Conservation (phyloP, 768 basidiomycete species). For the Leccinellum rugosiceps region DNA sequence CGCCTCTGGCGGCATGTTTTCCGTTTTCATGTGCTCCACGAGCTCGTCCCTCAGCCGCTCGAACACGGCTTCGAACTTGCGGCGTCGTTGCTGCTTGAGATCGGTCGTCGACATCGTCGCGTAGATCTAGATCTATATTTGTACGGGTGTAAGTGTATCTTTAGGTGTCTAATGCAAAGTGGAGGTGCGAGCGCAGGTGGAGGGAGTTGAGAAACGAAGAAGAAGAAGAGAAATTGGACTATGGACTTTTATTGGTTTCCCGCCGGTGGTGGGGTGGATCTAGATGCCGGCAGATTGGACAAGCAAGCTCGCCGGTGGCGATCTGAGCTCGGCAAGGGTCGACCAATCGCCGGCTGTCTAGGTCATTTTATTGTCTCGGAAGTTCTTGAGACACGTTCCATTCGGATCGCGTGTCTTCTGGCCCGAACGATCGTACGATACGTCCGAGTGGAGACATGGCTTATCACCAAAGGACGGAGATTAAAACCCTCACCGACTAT, state of each 20-base stretch:
- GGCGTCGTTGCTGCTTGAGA: slow-evolving; percentile 45
- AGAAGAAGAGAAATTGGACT: not conserved
- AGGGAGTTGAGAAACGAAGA: not conserved
- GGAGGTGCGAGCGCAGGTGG: not conserved
- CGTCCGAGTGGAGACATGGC: not conserved
- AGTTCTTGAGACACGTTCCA: not conserved
- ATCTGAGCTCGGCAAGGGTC: not conserved
- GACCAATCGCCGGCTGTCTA: not conserved
- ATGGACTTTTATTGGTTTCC: not conserved
- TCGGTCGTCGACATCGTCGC: slow-evolving; percentile 23
- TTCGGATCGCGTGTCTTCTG: not conserved
- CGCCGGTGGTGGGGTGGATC: not conserved
- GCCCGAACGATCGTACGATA: not conserved
- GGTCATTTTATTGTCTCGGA: not conserved
- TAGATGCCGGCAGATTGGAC: too few relatives aligned
- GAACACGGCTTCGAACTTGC: slow-evolving; percentile 73
- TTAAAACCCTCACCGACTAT: not conserved
- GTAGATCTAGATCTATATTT: not conserved
- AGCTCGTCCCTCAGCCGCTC: slow-evolving; percentile 73
- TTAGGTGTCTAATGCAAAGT: not conserved
- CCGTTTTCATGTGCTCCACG: slow-evolving; percentile 57
- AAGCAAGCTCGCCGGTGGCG: too few relatives aligned
- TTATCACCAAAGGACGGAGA: not conserved
- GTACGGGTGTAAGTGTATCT: too few relatives aligned
- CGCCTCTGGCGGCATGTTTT: slow-evolving; percentile 83